Evolutionary conservation across 306 rosid species (phyloP).

Genomic region (Clitoria ternatea): DNA sequence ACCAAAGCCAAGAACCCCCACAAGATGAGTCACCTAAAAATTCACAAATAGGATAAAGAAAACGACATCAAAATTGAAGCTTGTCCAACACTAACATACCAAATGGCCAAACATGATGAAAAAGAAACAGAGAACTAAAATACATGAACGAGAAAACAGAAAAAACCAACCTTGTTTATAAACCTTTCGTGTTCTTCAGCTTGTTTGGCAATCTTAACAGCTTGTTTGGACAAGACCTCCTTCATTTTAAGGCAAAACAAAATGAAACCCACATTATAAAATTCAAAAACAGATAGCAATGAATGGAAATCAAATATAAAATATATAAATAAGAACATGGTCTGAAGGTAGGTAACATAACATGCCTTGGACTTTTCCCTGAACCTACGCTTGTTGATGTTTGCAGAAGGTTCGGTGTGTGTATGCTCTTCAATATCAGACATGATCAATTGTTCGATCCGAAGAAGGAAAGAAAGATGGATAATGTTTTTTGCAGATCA

Average conservation of each 20-base stretch:
- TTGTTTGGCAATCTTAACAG: constrained; percentile 75
- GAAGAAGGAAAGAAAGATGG: background rate
- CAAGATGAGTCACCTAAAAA: constrained; percentile 64
- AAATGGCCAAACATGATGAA: background rate
- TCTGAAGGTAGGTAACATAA: background rate
- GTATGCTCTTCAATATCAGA: constrained; percentile 45
- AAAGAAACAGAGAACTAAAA: background rate
- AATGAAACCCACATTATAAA: constrained; percentile 34
- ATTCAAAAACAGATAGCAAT: background rate
- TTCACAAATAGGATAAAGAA: background rate
- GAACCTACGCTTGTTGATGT: constrained; percentile 41
- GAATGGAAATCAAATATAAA: constrained; percentile 5
- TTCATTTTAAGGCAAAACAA: constrained; percentile 44
- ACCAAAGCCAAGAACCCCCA: constrained; percentile 80
- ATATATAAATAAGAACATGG: background rate
- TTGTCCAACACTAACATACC: background rate
- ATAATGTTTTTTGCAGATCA: background rate
- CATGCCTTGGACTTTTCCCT: constrained; percentile 73
- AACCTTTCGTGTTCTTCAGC: constrained; percentile 88
- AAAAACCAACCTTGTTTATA: constrained; percentile 64
- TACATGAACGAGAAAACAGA: background rate
- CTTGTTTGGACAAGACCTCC: constrained; percentile 79
- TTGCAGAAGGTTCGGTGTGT: constrained; percentile 48
- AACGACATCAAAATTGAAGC: constrained; percentile 18
- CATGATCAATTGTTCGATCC: constrained; percentile 20